Percentiles rank a stretch among this genome's conserved stretches.
These are phyloP conservation scores for Boeremia lycopersici DNA, from an alignment of 2,329 filamentous ascomycete species.

Conservation along the genomic window DNA sequence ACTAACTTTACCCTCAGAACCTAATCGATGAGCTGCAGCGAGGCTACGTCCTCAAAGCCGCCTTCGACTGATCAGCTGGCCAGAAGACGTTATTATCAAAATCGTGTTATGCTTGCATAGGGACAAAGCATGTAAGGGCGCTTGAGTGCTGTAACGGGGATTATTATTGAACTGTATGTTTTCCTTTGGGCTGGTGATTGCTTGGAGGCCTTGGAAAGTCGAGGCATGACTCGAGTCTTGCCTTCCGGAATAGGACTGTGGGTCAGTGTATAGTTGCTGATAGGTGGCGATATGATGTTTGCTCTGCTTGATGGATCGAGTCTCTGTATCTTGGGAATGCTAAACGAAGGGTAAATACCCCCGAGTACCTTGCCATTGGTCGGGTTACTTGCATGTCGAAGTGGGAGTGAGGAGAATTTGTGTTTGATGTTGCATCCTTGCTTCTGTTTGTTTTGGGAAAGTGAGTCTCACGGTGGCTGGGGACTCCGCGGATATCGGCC, in stretches of 20 bases:
- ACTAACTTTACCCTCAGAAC: conserved; percentile 1
- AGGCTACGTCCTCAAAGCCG: conserved; percentile 10
- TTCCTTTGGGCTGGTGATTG: not conserved
- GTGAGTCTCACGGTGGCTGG: not conserved
- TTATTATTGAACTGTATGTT: not conserved
- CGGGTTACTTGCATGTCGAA: conserved; percentile 3
- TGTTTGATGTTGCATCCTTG: conserved; percentile 2
- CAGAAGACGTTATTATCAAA: too few relatives aligned
- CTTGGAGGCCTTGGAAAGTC: not conserved
- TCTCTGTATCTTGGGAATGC: not conserved
- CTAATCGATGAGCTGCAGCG: conserved; percentile 15
- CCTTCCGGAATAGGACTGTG: not conserved
- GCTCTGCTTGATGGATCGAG: too few relatives aligned
- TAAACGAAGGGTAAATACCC: not conserved
- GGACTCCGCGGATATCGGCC: not conserved
- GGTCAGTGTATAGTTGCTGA: too few relatives aligned
- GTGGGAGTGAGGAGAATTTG: not conserved
- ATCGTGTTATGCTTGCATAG: not conserved
- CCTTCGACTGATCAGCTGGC: conserved; percentile 5
- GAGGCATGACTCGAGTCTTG: not conserved
- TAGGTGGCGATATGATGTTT: too few relatives aligned
- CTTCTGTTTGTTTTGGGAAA: conserved; percentile 1
- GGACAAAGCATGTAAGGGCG: not conserved
- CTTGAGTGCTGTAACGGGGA: not conserved
- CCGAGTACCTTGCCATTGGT: conserved; percentile 1